phyloP scores from a whole-genome alignment of 2,329 filamentous ascomycete species.

The Epichloe aotearoae region DNA sequence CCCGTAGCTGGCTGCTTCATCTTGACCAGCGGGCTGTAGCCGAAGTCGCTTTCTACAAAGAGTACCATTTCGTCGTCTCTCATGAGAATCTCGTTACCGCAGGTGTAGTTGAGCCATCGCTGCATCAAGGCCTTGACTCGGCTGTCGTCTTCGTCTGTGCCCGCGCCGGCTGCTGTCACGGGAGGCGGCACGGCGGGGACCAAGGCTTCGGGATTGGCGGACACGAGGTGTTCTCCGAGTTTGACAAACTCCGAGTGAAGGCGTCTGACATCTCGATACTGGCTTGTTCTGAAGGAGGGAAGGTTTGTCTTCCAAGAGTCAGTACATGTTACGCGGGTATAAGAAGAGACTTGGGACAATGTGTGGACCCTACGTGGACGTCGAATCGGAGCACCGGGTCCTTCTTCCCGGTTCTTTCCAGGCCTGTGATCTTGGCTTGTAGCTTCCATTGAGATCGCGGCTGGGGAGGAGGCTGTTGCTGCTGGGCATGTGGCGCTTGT shows the following conservation, averaged over 20 bases:
- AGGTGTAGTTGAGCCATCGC: conserved; percentile 89
- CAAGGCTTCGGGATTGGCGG: conserved; percentile 90
- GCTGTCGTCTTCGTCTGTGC: conserved; percentile 88
- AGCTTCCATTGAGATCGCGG: conserved; percentile 65
- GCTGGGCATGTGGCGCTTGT: conserved; percentile 24
- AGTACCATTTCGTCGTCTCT: conserved; percentile 94
- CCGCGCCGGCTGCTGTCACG: conserved; percentile 85
- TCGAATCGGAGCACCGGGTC: conserved; percentile 92
- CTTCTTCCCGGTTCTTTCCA: conserved; percentile 89
- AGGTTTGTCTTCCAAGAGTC: conserved; percentile 66
- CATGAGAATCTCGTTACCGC: conserved; percentile 83
- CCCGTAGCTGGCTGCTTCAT: conserved; percentile 96
- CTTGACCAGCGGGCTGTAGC: conserved; percentile 88
- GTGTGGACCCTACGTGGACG: conserved; percentile 59
- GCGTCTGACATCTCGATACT: conserved; percentile 93
- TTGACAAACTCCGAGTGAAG: conserved; percentile 94
- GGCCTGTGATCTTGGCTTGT: conserved; percentile 84
- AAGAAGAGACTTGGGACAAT: not conserved
- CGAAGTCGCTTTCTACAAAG: conserved; percentile 98
- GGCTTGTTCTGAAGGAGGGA: conserved; percentile 93
- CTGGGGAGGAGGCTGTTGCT: conserved; percentile 39
- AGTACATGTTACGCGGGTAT: not conserved
- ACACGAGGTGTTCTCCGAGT: conserved; percentile 89
- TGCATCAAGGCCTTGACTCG: conserved; percentile 84
- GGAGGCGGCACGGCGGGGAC: conserved; percentile 91